Conservation (phyloP, 805 yeast species). For the Teunomyces funiuensis region DNA sequence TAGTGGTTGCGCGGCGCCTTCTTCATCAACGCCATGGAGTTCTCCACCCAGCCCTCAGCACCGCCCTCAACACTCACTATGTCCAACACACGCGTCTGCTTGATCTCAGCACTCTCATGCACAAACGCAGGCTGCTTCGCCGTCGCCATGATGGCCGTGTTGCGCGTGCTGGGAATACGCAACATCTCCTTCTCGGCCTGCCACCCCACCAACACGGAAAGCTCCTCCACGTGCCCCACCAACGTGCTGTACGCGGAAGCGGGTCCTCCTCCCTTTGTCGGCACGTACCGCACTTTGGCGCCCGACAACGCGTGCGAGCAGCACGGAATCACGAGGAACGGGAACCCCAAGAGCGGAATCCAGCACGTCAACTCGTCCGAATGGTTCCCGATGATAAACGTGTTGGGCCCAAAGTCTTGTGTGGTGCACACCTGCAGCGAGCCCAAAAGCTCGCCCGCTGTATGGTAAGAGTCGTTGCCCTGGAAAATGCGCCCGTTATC, state of each 20-base stretch:
- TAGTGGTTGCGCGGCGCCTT: slow-evolving; percentile 73
- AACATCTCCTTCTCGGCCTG: slow-evolving; percentile 78
- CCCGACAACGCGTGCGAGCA: slow-evolving; percentile 90
- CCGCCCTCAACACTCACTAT: slow-evolving; percentile 79
- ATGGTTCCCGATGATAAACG: slow-evolving; percentile 91
- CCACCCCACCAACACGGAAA: slow-evolving; percentile 79
- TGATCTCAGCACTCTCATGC: slow-evolving; percentile 30
- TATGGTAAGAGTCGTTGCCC: slow-evolving; percentile 50
- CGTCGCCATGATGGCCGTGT: slow-evolving; percentile 83
- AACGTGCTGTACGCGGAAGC: slow-evolving; percentile 79
- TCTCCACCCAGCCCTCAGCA: slow-evolving; percentile 86
- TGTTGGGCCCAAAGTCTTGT: slow-evolving; percentile 64
- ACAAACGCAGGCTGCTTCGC: slow-evolving; percentile 25
- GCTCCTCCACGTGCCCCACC: slow-evolving; percentile 77
- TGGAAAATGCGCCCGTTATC: slow-evolving; percentile 65
- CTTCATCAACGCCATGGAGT: slow-evolving; percentile 68
- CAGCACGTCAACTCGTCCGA: slow-evolving; percentile 94
- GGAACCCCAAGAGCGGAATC: slow-evolving; percentile 85
- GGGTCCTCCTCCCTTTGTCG: slow-evolving; percentile 23
- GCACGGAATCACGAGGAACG: slow-evolving; percentile 92
- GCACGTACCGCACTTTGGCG: slow-evolving; percentile 63
- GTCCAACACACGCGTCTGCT: slow-evolving; percentile 50
- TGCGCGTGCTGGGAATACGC: slow-evolving; percentile 91
- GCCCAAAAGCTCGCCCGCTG: slow-evolving; percentile 50
- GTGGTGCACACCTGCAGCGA: slow-evolving; percentile 54